Evolutionary conservation across 1,284 basidiomycete species (phyloP).

Genomic region (Cryptococcus maquisensis): DNA sequence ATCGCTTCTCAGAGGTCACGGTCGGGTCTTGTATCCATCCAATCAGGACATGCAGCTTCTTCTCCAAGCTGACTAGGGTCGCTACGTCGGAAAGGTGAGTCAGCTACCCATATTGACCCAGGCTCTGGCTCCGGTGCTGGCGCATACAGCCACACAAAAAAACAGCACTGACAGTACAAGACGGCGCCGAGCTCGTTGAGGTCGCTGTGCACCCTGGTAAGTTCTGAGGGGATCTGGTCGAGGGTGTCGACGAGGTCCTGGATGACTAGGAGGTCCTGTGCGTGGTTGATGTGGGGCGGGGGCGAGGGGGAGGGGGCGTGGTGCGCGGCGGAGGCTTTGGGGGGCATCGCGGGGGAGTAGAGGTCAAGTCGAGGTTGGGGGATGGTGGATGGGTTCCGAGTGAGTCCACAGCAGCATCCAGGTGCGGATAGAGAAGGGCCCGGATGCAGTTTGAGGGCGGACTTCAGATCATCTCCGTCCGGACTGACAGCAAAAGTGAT

Average conservation of each 20-base stretch:
- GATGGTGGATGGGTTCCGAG: too few relatives aligned
- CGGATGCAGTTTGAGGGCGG: too few relatives aligned
- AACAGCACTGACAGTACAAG: slow-evolving; percentile 61
- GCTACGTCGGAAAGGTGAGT: slow-evolving; percentile 40
- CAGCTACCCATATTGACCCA: background rate
- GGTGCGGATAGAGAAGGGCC: too few relatives aligned
- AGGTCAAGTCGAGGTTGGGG: background rate
- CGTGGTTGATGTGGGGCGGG: slow-evolving; percentile 58
- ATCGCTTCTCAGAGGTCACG: slow-evolving; percentile 69
- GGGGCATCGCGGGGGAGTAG: background rate
- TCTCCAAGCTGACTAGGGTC: slow-evolving; percentile 71
- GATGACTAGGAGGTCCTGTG: slow-evolving; percentile 51
- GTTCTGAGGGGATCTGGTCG: slow-evolving; percentile 87
- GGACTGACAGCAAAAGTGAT: too few relatives aligned
- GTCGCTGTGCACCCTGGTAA: slow-evolving; percentile 91
- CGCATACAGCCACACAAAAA: too few relatives aligned
- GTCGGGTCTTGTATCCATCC: slow-evolving; percentile 66
- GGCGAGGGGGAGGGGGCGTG: slow-evolving; percentile 39
- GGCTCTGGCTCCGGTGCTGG: background rate
- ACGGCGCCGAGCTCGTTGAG: slow-evolving; percentile 97
- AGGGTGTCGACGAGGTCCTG: slow-evolving; percentile 85
- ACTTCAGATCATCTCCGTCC: too few relatives aligned
- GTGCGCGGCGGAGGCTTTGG: background rate
- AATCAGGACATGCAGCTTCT: slow-evolving; percentile 70
- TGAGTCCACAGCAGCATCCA: too few relatives aligned